phyloP scores from a whole-genome alignment of 352 stramenopile species.

The Phytophthora palmivora region DNA sequence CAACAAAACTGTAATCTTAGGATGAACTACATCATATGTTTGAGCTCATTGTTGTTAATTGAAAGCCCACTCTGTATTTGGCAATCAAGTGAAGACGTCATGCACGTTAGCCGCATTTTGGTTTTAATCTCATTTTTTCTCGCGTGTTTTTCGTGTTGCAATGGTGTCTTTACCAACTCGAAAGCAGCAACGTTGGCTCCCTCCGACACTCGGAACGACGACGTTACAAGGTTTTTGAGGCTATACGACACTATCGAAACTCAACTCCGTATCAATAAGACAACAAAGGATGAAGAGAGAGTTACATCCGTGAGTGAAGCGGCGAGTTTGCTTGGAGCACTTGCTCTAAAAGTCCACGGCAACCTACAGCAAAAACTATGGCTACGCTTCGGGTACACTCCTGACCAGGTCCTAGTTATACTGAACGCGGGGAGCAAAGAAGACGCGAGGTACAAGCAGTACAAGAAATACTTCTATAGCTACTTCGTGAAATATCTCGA shows the following conservation, averaged over 20 bases:
- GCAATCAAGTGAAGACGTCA: neutral
- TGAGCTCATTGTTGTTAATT: no score
- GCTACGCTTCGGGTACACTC: neutral
- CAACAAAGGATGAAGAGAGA: neutral
- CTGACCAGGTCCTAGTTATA: neutral
- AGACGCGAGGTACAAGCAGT: neutral
- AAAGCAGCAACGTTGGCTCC: no score
- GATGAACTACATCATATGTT: no score
- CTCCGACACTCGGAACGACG: neutral
- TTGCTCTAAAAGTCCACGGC: neutral
- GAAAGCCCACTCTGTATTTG: neutral
- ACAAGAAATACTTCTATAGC: neutral
- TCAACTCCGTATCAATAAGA: neutral
- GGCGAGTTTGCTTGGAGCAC: neutral
- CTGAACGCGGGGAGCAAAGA: neutral
- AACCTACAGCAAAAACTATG: neutral
- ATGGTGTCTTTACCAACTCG: neutral
- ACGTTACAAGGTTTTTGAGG: neutral
- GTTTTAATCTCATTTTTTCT: neutral
- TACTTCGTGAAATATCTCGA: slow-evolving; percentile 2
- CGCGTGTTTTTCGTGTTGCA: neutral
- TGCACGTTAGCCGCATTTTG: neutral
- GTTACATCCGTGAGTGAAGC: neutral
- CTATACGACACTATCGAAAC: neutral
- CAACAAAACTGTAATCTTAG: no score